phyloP scores from a whole-genome alignment of 164 flowering plant genomes.

The Santalum album region DNA sequence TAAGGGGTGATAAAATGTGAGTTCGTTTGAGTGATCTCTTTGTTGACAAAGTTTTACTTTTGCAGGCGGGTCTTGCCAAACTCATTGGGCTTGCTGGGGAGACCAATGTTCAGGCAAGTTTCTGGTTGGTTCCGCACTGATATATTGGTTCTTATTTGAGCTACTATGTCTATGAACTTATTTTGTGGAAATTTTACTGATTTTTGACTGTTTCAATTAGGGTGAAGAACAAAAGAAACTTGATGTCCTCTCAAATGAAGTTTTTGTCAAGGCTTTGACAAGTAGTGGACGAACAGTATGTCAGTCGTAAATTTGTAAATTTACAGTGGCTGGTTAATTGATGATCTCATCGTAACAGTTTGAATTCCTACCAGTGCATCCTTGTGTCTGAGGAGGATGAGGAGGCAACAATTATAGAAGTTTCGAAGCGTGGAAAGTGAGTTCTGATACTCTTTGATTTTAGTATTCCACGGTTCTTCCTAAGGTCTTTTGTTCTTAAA shows the following conservation, averaged over 20 bases:
- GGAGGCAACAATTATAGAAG: slow-evolving; percentile 84
- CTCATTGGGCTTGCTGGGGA: slow-evolving; percentile 94
- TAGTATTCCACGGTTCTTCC: not conserved
- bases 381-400: slow-evolving; percentile 99
- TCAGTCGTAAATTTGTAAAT: slow-evolving; percentile 3
- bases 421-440: slow-evolving; percentile 78
- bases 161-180: not conserved
- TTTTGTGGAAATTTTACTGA: not conserved
- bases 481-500: not conserved
- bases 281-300: slow-evolving; percentile 97
- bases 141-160: not conserved
- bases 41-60: slow-evolving; percentile 8
- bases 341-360: not conserved
- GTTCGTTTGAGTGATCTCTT: no score
- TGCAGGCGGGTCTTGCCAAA: slow-evolving; percentile 97
- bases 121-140: not conserved
- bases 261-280: slow-evolving; percentile 79
- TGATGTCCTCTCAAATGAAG: slow-evolving; percentile 95
- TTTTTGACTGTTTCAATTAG: slow-evolving; percentile 22
- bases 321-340: not conserved
- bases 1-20: no score
- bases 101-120: slow-evolving; percentile 80
- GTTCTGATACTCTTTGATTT: slow-evolving; percentile 10
- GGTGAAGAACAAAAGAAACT: slow-evolving; percentile 99
- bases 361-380: slow-evolving; percentile 47